Base-by-base conservation (phyloP, 2,329 filamentous ascomycete species). In the Fusarium dlaminii region DNA sequence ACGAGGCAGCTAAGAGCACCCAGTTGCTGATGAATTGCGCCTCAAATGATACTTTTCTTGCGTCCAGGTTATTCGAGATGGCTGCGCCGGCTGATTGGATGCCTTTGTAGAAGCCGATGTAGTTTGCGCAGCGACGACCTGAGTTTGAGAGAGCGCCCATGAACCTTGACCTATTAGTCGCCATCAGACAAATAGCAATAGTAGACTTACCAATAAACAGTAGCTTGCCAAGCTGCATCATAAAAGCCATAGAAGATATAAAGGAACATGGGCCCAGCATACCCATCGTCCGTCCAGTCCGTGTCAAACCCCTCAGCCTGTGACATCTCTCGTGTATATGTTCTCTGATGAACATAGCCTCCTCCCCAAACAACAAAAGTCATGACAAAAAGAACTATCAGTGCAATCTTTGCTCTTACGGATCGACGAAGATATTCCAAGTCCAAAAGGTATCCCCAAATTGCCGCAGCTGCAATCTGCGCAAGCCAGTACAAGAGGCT, bases 91-190 rank as follows among this genome's bases (percentile, higher is more conserved):
- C 92, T 14, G 92, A 94, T 80, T 95, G 93, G 52, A 95, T 93
- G 17, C 92, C 92, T 83, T 94, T 95, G 86, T 95, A 95, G 84
- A 94, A 95, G 93, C 94, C 95, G 30, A 94, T 93, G 79, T 96
- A 93, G 86, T 98, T 98, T 84, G 96, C 95, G 30, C 95, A 90
- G 81, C 94, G 96, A 81, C 95, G 94, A 66, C 93, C 90, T 71
- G 96, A 97, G 88, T 98, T 98, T 79, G 94, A 95, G 36, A 98
- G 87, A 17, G 95, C 90, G 46, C 96, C 96, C 93, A 98, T 98
- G 86, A 93, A 95, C 91, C 91, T 91, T 91, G 0, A 1, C 1
- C 1, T 0, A 8, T 78, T 42, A 78, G 72, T 20, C n/a, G 2
- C 29, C 8, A 18, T 37, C 2, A 2, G 6, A 11, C 84, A 0